Evolutionary conservation across 768 basidiomycete genomes (phyloP).

Genomic region (Lentinus tigrinus): DNA sequence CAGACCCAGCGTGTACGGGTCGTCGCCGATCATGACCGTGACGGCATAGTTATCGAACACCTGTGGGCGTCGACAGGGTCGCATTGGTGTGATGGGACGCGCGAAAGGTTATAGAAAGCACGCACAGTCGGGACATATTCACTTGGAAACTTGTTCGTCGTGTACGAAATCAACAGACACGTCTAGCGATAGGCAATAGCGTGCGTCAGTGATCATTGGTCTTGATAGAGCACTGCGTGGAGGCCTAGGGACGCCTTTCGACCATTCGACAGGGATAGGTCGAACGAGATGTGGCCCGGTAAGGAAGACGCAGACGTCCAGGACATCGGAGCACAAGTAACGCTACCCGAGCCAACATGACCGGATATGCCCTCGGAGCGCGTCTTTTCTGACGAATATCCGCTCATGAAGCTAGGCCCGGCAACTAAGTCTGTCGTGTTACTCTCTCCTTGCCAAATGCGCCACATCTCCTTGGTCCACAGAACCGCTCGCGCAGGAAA

Average conservation of each 20-base stretch:
- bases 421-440: too few relatives aligned
- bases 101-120: slow-evolving; percentile 24
- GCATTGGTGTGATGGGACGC: not conserved
- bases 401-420: too few relatives aligned
- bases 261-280: too few relatives aligned
- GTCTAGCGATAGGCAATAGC: slow-evolving; percentile 51
- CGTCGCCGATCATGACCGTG: slow-evolving; percentile 99
- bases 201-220: slow-evolving; percentile 1
- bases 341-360: too few relatives aligned
- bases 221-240: too few relatives aligned
- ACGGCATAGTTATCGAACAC: slow-evolving; percentile 98
- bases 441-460: too few relatives aligned
- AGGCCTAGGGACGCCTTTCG: too few relatives aligned
- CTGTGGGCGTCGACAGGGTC: slow-evolving; percentile 37
- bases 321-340: too few relatives aligned
- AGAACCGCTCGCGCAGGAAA: not conserved
- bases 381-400: too few relatives aligned
- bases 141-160: slow-evolving; percentile 97
- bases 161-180: slow-evolving; percentile 95
- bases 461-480: too few relatives aligned
- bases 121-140: slow-evolving; percentile 98
- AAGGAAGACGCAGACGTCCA: too few relatives aligned
- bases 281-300: not conserved
- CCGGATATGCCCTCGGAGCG: too few relatives aligned
- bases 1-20: slow-evolving; percentile 96